Evolutionary conservation across 257 asterid species (phyloP).

Genomic region (Leonotis leonurus): DNA sequence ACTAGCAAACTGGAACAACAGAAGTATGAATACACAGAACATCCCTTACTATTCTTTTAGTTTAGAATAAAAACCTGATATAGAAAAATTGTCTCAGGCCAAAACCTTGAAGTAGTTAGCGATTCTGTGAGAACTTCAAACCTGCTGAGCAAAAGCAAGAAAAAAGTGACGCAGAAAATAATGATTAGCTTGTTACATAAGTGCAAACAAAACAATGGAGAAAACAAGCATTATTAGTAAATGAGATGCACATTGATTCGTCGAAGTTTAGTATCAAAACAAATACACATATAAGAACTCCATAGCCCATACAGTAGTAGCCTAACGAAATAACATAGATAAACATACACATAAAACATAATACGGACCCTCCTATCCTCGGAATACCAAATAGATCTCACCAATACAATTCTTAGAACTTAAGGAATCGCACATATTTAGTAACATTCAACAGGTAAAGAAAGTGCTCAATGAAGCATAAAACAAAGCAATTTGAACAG

Average conservation of each 20-base stretch:
- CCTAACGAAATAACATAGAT: background rate
- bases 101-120: constrained; percentile 14
- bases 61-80: constrained; percentile 8
- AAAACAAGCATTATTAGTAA: background rate
- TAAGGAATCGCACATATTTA: background rate
- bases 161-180: background rate
- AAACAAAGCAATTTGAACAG: background rate
- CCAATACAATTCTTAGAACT: background rate
- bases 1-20: background rate
- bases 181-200: background rate
- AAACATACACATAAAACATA: background rate
- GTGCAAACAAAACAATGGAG: background rate
- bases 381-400: constrained; percentile 7
- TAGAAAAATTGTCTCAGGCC: constrained; percentile 4
- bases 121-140: constrained; percentile 34
- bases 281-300: background rate
- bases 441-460: background rate
- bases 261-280: background rate
- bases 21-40: background rate
- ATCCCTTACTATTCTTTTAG: background rate
- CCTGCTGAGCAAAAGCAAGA: constrained; percentile 27
- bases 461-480: background rate
- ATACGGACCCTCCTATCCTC: background rate
- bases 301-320: background rate
- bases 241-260: background rate